A percentile compares a stretch with the other conserved stretches of the same genome.
Evolutionary conservation across 1,284 basidiomycete species (phyloP).

Genomic region (Bjerkandera adusta): DNA sequence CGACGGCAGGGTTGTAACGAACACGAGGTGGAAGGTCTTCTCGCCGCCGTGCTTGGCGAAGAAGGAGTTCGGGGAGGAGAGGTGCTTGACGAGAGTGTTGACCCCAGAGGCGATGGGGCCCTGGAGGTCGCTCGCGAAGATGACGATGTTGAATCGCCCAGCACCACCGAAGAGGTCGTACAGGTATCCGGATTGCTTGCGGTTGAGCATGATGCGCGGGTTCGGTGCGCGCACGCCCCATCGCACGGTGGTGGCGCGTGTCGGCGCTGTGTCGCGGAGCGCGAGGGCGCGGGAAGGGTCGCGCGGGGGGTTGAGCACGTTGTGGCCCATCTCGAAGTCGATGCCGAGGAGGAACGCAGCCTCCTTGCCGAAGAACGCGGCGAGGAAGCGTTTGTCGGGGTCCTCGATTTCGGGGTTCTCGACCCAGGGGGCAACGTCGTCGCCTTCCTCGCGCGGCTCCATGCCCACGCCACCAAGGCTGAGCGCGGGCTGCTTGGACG

Average conservation of each 20-base stretch:
- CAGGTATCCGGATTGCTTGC: background rate
- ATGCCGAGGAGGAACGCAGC: background rate
- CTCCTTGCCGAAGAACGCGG: background rate
- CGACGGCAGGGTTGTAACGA: background rate
- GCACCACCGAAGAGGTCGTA: background rate
- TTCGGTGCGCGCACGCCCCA: background rate
- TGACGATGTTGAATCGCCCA: background rate
- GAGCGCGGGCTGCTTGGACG: background rate
- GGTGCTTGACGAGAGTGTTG: background rate
- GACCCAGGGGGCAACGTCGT: background rate
- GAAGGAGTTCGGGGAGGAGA: background rate
- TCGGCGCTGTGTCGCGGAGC: background rate
- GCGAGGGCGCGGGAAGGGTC: background rate
- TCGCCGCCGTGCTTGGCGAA: background rate
- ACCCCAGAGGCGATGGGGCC: background rate
- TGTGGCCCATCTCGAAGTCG: background rate
- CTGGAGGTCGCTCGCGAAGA: constrained; percentile 1
- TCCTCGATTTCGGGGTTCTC: background rate
- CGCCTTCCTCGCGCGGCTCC: background rate
- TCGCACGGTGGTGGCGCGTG: background rate
- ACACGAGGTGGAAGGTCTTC: background rate
- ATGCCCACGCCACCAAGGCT: background rate
- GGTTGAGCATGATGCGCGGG: background rate
- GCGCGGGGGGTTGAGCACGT: background rate
- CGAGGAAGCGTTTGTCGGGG: background rate